Evolutionary conservation across 2,329 filamentous ascomycete species (phyloP).

Genomic region (Talaromyces amestolkiae): DNA sequence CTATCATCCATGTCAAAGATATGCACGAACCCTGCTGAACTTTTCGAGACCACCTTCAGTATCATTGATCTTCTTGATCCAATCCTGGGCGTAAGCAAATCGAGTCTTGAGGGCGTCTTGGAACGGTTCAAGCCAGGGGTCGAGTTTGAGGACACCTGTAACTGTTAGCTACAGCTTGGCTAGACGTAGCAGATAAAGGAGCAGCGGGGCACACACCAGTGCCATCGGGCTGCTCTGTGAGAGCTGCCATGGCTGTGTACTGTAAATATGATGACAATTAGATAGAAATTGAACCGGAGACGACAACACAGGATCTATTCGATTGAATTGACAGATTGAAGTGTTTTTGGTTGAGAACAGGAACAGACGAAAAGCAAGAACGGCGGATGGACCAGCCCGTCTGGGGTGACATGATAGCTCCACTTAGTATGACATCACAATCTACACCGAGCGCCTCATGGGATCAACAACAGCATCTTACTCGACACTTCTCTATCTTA

Average conservation of each 20-base stretch:
- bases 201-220: slow-evolving; percentile 16
- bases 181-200: background rate
- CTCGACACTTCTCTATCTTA: no score
- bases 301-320: background rate
- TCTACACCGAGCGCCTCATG: background rate
- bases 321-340: background rate
- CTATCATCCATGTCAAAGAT: no score
- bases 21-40: slow-evolving; percentile 69
- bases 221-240: slow-evolving; percentile 17
- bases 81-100: slow-evolving; percentile 75
- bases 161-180: background rate
- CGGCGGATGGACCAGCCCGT: background rate
- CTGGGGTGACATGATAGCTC: background rate
- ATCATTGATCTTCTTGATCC: slow-evolving; percentile 80
- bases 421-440: background rate
- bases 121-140: slow-evolving; percentile 88
- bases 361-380: background rate
- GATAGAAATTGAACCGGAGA: background rate
- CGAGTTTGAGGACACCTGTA: slow-evolving; percentile 78
- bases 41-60: slow-evolving; percentile 86
- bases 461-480: background rate
- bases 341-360: background rate
- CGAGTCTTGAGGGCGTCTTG: slow-evolving; percentile 71
- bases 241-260: slow-evolving; percentile 13
- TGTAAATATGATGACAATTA: background rate